Base-by-base conservation (phyloP, 257 asterid species). In the Gentiana dahurica region DNA sequence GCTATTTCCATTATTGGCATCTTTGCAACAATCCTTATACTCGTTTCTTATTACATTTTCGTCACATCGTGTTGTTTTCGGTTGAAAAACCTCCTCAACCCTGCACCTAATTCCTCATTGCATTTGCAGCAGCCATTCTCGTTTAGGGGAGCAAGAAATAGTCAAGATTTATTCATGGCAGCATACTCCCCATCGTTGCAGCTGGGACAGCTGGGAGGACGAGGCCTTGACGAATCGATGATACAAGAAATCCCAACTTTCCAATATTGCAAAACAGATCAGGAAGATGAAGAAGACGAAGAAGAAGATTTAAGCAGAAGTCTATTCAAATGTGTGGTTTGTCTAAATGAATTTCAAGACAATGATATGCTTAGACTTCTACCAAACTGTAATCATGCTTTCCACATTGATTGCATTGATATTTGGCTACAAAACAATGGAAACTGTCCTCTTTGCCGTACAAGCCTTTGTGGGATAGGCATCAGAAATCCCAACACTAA, bases 351-450 rank as follows among this genome's bases (percentile, higher is more conserved):
- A 67, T 89, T 89, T 43, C 88, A 75, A 60, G 85, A 81, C 6
- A 74, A 55, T 10, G 97, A 89, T 34, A 64, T 77, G 76, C 52
- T 89, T 0, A 73, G 86, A 53, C 68, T 83, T 54, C 80, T 89
- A 5, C 97, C 97, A 0, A 85, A 76, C 53, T 89, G 97, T 44
- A 76, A 71, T 53, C 97, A 89, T 55, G 91, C 86, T 0, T 89
- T 89, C 59, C 97, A 85, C 39, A 38, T 81, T 1, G 97, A 89
- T 49, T 89, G 97, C 73, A 81, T 85, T 36, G 97, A 85, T 49
- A 65, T 85, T 3, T 89, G 97, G 97, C 77, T 89, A 4, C 80
- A 69, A 46, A 77, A 48, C 68, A 83, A 81, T 66, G 71, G 92
- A 12, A 89, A 74, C 64, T 89, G 97, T 69, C 97, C 97, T 37